These are phyloP conservation scores for Thoreauomyces humboldtii DNA, from an alignment of 192 early-diverging fungal genomes.

Conservation along the genomic window DNA sequence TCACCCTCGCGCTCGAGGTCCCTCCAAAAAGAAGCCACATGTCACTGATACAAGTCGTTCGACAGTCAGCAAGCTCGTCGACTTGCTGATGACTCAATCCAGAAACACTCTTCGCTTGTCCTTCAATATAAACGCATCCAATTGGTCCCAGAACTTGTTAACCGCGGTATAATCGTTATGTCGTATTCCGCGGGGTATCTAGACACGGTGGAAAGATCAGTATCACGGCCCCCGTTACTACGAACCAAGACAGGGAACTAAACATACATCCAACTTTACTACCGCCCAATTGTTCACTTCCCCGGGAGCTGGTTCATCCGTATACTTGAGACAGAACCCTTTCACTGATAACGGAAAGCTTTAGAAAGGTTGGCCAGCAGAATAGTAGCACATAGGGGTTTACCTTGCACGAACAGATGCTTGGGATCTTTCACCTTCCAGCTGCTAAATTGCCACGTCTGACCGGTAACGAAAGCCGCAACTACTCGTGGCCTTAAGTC, in stretches of 20 bases:
- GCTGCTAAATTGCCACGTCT: conserved; percentile 90
- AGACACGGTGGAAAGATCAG: not conserved
- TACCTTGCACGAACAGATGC: conserved; percentile 74
- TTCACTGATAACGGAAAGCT: conserved; percentile 26
- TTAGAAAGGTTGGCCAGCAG: not conserved
- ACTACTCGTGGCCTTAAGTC: conserved; percentile 62
- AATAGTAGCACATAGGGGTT: not conserved
- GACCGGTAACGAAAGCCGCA: conserved; percentile 87
- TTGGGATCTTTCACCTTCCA: conserved; percentile 86
- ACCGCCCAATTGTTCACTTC: conserved; percentile 50
- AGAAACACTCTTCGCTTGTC: conserved; percentile 26
- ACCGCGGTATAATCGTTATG: conserved; percentile 51
- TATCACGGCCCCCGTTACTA: not conserved
- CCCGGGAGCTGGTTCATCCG: conserved; percentile 45
- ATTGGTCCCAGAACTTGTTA: conserved; percentile 49
- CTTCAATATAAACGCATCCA: conserved; percentile 41
- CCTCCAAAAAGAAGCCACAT: too few relatives aligned
- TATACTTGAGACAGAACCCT: conserved; percentile 54
- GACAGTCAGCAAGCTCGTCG: too few relatives aligned
- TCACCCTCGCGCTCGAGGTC: too few relatives aligned
- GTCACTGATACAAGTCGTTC: too few relatives aligned
- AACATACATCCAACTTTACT: conserved; percentile 34
- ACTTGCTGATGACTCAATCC: too few relatives aligned
- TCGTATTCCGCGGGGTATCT: conserved; percentile 46
- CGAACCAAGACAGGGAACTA: not conserved